Conservation (phyloP, 2,329 filamentous ascomycete species). For the Niveomyces coronatus region DNA sequence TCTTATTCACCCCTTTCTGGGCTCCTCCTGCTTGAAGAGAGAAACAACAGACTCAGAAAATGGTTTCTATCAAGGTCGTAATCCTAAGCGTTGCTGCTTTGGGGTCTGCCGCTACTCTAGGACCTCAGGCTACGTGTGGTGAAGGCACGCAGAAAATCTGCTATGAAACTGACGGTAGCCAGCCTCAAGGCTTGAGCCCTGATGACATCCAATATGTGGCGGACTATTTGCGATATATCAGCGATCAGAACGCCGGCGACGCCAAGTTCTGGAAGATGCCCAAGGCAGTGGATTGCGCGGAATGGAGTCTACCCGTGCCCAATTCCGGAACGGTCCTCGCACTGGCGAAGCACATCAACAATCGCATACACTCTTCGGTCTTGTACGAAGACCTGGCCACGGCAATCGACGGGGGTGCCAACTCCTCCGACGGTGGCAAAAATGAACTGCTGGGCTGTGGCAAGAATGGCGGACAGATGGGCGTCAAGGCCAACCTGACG, state of each 20-base stretch:
- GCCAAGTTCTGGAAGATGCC: slow-evolving; percentile 13
- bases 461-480: slow-evolving; percentile 15
- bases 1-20: too few relatives aligned
- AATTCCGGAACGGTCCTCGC: slow-evolving; percentile 12
- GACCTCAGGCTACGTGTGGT: too few relatives aligned
- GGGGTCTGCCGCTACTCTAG: too few relatives aligned
- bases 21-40: too few relatives aligned
- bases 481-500: slow-evolving; percentile 12
- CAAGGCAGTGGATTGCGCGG: slow-evolving; percentile 13
- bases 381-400: slow-evolving; percentile 17
- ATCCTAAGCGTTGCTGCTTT: too few relatives aligned
- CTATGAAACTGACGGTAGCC: background rate
- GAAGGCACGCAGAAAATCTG: background rate
- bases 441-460: slow-evolving; percentile 19
- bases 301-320: slow-evolving; percentile 14
- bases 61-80: too few relatives aligned
- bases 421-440: slow-evolving; percentile 7
- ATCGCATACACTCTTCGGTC: slow-evolving; percentile 13
- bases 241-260: slow-evolving; percentile 1
- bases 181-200: background rate
- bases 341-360: slow-evolving; percentile 17
- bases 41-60: too few relatives aligned
- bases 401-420: slow-evolving; percentile 18
- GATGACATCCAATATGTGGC: slow-evolving; percentile 14
- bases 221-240: slow-evolving; percentile 11